These are phyloP conservation scores for Starmerella cellae DNA, from an alignment of 805 yeast species.

Conservation along the genomic window DNA sequence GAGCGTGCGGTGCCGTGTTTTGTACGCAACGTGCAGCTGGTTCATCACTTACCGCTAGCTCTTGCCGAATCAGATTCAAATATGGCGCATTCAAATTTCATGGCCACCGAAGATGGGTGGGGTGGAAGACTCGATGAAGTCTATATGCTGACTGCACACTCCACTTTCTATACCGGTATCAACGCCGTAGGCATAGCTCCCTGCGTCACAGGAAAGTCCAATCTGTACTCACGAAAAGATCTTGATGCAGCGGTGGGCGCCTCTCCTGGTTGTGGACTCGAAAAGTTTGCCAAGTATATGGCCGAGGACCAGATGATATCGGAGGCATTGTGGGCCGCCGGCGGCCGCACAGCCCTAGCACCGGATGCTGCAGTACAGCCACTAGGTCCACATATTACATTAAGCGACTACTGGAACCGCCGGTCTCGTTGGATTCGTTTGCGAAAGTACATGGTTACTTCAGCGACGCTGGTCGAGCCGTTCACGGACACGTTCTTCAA, in stretches of 20 bases:
- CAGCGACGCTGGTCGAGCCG: conserved; percentile 77
- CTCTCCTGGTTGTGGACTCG: conserved; percentile 35
- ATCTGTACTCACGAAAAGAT: conserved; percentile 55
- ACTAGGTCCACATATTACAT: conserved; percentile 27
- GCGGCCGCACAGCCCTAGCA: conserved; percentile 65
- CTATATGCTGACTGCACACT: conserved; percentile 72
- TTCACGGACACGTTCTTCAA: conserved; percentile 64
- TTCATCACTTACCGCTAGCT: conserved; percentile 61
- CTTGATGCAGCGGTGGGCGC: conserved; percentile 31
- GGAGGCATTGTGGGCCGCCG: conserved; percentile 64
- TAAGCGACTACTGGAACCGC: conserved; percentile 48
- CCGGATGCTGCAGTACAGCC: conserved; percentile 76
- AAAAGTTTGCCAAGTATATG: conserved; percentile 63
- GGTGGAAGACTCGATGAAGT: conserved; percentile 73
- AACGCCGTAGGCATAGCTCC: conserved; percentile 68
- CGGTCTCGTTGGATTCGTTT: conserved; percentile 78
- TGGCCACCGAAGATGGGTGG: conserved; percentile 22
- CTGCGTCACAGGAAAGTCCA: conserved; percentile 84
- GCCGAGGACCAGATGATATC: conserved; percentile 93
- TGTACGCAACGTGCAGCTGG: conserved; percentile 42
- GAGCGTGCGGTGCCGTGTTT: conserved; percentile 43
- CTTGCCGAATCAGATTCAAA: conserved; percentile 5
- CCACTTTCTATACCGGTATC: conserved; percentile 69
- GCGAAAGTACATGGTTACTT: conserved; percentile 72
- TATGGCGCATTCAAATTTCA: background rate